Evolutionary conservation across 257 asterid species (phyloP).

Genomic region (Gardenia jasminoides): DNA sequence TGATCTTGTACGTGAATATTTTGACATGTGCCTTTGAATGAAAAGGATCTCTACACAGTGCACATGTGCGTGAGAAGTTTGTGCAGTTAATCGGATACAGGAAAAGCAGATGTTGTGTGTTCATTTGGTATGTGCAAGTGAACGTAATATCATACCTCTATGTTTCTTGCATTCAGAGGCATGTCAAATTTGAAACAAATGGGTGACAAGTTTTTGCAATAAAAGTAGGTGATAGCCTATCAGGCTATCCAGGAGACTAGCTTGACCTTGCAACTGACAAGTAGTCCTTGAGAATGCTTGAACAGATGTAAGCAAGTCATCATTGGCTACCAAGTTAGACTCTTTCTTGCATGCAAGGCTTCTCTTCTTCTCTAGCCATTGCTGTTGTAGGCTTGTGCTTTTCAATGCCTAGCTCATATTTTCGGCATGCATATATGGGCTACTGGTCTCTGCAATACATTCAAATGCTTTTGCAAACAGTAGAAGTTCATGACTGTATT

Average conservation of each 20-base stretch:
- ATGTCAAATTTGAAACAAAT: background rate
- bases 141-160: background rate
- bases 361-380: background rate
- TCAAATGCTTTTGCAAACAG: too few species aligned
- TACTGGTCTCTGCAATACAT: too few species aligned
- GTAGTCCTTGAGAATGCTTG: background rate
- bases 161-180: background rate
- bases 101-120: background rate
- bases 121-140: background rate
- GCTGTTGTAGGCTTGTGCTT: too few species aligned
- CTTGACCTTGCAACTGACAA: background rate
- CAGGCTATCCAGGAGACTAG: background rate
- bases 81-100: background rate
- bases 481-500: too few species aligned
- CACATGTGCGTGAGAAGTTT: background rate
- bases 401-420: background rate
- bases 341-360: background rate
- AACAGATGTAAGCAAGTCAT: background rate
- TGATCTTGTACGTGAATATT: background rate
- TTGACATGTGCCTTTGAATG: background rate
- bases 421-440: too few species aligned
- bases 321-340: background rate
- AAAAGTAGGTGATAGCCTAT: background rate
- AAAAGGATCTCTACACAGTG: background rate
- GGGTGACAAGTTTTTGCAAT: background rate